Evolutionary conservation across 768 basidiomycete species (phyloP), one percentile per base, ranked within the genome.

Genomic region (Rhodotorula babjevae): DNA sequence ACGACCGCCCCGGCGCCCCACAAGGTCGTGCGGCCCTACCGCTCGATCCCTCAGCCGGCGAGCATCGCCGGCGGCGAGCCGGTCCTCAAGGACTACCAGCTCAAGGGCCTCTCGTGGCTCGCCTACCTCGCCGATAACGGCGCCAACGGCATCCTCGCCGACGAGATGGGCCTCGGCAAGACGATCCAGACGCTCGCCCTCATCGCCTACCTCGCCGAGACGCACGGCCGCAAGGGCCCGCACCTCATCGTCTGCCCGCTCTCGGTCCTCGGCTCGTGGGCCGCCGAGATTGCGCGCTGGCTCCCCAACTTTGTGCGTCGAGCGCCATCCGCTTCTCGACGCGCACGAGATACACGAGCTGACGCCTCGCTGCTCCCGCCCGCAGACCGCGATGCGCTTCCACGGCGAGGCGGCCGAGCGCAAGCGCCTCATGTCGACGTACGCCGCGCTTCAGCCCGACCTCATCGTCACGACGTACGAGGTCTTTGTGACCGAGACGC

Each of bases 191-290:
- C 87, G 12, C 81, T 88, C 2, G 85, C 87, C 4, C 83, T 90
- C 33, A 87, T 90, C 71, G 89, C 88, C 0, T 86, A 88, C 75
- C 84, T 90, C 69, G 85, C 85, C 73, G 88, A 90, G 76, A 82
- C 78, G 33, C 81, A 84, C 21, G 80, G 82, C 58, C 83, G 86
- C 82, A 61, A 68, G 76, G 86, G 87, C 47, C 88, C 89, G 18
- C 88, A 89, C 80, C 84, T 90, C 40, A 85, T 90, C 59, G 84
- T 90, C 65, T 90, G 89, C 77, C 89, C 89, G 0, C 83, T 90
- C 6, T 89, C 88, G 15, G 87, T 88, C 49, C 80, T 88, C 31
- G 84, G 85, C 0, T 84, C 87, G 12, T 88, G 87, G 87, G 81
- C 85, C 57, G 68, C 79, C 57, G 82, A 83, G 69, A 82, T 83